Conservation (phyloP, 2,329 filamentous ascomycete genomes). For the Didymella glomerata region DNA sequence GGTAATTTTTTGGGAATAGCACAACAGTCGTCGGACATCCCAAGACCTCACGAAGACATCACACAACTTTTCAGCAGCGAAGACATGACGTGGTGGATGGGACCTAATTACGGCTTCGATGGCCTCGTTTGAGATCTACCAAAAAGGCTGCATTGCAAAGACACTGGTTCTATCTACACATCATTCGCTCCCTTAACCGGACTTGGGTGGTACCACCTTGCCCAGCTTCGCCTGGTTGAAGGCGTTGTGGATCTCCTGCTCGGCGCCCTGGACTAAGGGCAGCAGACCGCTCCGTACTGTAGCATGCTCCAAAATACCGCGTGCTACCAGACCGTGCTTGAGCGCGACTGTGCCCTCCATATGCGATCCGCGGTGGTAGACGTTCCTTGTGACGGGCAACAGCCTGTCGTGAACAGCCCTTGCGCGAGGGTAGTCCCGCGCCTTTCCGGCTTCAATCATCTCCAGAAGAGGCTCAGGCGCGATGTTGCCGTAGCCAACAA, state of each 20-base stretch:
- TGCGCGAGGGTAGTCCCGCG: conserved; percentile 59
- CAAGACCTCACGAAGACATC: conserved; percentile 34
- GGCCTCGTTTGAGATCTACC: conserved; percentile 7
- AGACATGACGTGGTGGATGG: conserved; percentile 31
- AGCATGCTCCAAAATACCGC: conserved; percentile 60
- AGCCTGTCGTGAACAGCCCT: conserved; percentile 61
- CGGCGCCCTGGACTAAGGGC: conserved; percentile 55
- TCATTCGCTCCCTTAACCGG: conserved; percentile 10
- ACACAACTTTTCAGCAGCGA: conserved; percentile 36
- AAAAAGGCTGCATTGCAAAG: neutral
- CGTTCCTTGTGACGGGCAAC: conserved; percentile 62
- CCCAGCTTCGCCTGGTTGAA: conserved; percentile 47
- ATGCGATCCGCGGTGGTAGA: conserved; percentile 64
- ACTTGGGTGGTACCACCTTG: conserved; percentile 42
- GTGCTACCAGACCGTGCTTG: conserved; percentile 62
- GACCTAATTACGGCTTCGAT: conserved; percentile 15
- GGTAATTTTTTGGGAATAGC: conserved; percentile 37
- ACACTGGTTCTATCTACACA: neutral
- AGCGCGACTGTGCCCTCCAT: conserved; percentile 63
- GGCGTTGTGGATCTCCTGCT: conserved; percentile 55
- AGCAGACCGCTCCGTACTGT: conserved; percentile 61
- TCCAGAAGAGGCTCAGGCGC: conserved; percentile 61
- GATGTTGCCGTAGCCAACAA: conserved; percentile 64
- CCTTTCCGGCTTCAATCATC: conserved; percentile 61
- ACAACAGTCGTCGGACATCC: conserved; percentile 36